Evolutionary conservation across 192 early-diverging fungal species (phyloP), one percentile per base, ranked within the genome.

Genomic region (Linnemannia elongata): DNA sequence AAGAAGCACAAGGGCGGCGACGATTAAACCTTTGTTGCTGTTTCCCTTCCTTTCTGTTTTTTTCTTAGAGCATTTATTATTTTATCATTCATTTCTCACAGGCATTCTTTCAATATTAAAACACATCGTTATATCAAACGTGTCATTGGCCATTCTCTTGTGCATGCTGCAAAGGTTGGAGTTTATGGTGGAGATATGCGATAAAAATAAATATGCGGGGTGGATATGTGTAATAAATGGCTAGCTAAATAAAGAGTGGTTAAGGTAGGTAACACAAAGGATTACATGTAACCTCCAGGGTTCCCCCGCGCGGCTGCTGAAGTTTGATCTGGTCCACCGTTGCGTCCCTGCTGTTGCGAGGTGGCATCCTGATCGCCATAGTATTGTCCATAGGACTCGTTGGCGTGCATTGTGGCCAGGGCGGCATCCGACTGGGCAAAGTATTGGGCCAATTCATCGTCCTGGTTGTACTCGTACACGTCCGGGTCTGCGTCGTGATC

Each of bases 391-490:
- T 83, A 75, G 15, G 71, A 38, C 9, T 75, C 42, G 44, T 55
- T 66, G 27, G 63, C 60, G 33, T 80, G 73, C 42, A 70, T 76
- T 6, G 44, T 24, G 9, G 77, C 79, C 57, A 86, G 49, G 38
- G 63, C 75, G 15, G 71, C 78, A 69, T 87, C 85, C 33, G 85
- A 81, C 13, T 87, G 79, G 54, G 85, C 85, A 75, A 87, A 87
- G 63, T 78, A 87, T 54, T 81, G 85, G 12, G 85, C 79, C 38
- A 87, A 39, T 42, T 81, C 79, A 68, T 87, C 85, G 63, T 87
- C 85, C 36, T 87, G 85, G 35, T 75, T 78, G 63, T 87, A 81
- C 70, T 87, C 85, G 76, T 81, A 81, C 49, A 78, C 85, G 60
- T 87, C 85, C n/a, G 70, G 79, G 75, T 87, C 82, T 8, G 36